Percentiles rank a stretch among this genome's conserved stretches.
Conservation (phyloP, 345 rosid genomes). For the Conringia planisiliqua region DNA sequence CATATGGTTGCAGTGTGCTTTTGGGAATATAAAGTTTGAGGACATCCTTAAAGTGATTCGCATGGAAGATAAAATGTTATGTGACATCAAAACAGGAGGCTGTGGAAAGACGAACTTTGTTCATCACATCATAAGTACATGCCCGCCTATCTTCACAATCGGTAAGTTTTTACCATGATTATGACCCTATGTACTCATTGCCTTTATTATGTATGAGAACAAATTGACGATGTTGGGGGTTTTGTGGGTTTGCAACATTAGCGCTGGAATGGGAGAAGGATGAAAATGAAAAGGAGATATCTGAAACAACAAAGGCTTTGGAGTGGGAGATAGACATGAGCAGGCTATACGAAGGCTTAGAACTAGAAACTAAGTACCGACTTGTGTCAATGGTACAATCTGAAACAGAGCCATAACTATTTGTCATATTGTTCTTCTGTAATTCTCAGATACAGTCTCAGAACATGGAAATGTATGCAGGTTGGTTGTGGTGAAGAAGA, state of each 20-base stretch:
- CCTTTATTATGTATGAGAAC: neutral
- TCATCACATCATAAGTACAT: neutral
- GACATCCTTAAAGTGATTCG: neutral
- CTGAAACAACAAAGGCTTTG: conserved; percentile 5
- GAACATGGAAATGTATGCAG: neutral
- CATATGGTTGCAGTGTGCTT: neutral
- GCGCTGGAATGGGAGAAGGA: neutral
- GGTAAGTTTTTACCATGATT: neutral
- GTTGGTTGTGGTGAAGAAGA: conserved; percentile 16
- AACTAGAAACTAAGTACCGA: neutral
- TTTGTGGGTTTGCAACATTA: neutral
- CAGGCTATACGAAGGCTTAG: neutral
- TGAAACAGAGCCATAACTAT: neutral
- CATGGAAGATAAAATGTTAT: neutral
- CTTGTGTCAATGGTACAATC: neutral
- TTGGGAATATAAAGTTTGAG: neutral
- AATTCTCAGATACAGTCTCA: neutral
- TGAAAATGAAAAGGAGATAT: neutral
- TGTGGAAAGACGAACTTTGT: neutral
- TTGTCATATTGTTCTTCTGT: neutral
- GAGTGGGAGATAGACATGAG: conserved; percentile 4
- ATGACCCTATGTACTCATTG: neutral
- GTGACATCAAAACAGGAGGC: too few species aligned
- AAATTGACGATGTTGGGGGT: neutral
- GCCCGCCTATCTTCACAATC: neutral